These are phyloP conservation scores for Pseudonectria buxi DNA, from an alignment of 2,329 filamentous ascomycete genomes.

Conservation along the genomic window DNA sequence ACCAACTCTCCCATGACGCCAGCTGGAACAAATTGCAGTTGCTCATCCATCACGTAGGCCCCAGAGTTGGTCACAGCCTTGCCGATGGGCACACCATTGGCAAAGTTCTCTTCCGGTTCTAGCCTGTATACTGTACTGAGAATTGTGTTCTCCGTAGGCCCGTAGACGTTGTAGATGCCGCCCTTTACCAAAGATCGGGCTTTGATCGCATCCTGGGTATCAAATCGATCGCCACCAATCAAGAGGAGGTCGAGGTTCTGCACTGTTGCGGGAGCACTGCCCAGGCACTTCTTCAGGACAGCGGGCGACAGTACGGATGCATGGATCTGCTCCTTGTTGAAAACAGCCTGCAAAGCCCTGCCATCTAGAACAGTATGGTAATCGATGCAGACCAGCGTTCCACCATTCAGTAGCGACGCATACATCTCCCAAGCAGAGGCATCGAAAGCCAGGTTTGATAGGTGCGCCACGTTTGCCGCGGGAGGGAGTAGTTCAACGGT, in stretches of 20 bases:
- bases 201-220: constrained; percentile 4
- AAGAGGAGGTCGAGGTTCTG: constrained; percentile 5
- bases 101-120: not conserved
- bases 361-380: constrained; percentile 6
- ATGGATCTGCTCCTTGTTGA: constrained; percentile 5
- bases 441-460: constrained; percentile 17
- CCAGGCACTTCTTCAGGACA: constrained; percentile 10
- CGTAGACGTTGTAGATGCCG: constrained; percentile 14
- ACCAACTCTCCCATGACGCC: constrained; percentile 21
- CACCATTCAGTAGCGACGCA: constrained; percentile 13
- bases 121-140: constrained; percentile 12
- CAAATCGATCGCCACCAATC: constrained; percentile 9
- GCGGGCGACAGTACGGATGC: constrained; percentile 6
- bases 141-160: constrained; percentile 17
- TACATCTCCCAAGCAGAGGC: constrained; percentile 14
- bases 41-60: constrained; percentile 11
- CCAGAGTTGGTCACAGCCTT: constrained; percentile 15
- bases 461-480: constrained; percentile 4
- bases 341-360: constrained; percentile 4
- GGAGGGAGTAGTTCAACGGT: not conserved
- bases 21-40: constrained; percentile 10
- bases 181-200: not conserved
- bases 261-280: constrained; percentile 1
- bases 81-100: constrained; percentile 18
- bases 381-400: constrained; percentile 14